Base-by-base conservation (phyloP, 768 basidiomycete species). In the Suillus occidentalis region DNA sequence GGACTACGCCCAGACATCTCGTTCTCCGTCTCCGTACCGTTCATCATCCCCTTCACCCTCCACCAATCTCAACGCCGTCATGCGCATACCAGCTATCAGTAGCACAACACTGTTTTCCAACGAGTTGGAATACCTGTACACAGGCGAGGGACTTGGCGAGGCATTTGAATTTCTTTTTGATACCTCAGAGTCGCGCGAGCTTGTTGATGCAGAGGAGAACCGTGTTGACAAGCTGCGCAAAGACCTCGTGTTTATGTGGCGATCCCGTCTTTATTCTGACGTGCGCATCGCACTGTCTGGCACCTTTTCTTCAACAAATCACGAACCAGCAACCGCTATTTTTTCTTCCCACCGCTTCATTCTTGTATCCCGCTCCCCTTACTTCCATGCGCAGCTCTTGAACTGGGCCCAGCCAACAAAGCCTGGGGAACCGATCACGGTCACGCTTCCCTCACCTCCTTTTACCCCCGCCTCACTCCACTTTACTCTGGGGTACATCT, bases 171-270 rank as follows among this genome's bases (percentile, higher is more conserved):
- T 92, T 73, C 85, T 94, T 6, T 94, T 93, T 70, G 94, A 95
- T 70, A 78, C 80, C 60, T 73, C 78, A 12, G 81, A 79, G 68
- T 76, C 73, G 50, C 74, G 75, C 49, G 80, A 78, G 45, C 80
- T 79, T 62, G 86, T 76, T 61, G 80, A 81, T 68, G 82, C 77
- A 10, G 86, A 79, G 75, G 86, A 82, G 67, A 84, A 72, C 65
- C 82, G 93, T 16, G 79, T 92, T 47, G 93, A 94, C 75, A 93
- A 95, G 78, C 85, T 97, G 12, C 87, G 94, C 66, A 94, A 94
- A 76, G 97, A 98, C 72, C 83, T 97, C 36, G 92, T 96, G 28
- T 97, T 90, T 81, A 97, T 95, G 94, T 98, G 96, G 97, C 81
- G 97, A 39, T 92, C 91, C 14, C 88, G 95, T 58, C 87, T 99